Percentiles rank a stretch among this genome's conserved stretches.
Evolutionary conservation across 2,329 filamentous ascomycete genomes (phyloP).

Genomic region (Colletotrichum caudatum): DNA sequence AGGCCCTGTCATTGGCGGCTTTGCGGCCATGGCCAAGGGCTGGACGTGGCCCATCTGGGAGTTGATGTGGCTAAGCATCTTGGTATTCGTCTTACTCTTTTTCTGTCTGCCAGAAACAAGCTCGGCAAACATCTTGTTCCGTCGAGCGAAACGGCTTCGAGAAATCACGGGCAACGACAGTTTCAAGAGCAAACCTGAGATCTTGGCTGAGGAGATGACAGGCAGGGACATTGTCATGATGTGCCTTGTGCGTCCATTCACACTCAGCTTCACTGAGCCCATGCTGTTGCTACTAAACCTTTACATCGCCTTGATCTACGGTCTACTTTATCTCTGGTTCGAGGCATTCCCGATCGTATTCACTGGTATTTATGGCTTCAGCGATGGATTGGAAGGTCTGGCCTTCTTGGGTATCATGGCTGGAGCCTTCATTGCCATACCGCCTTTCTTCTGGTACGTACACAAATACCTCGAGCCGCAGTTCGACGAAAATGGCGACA

Average conservation of each 20-base stretch:
- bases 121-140: slow-evolving; percentile 43
- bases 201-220: slow-evolving; percentile 38
- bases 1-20: slow-evolving; percentile 31
- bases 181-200: slow-evolving; percentile 22
- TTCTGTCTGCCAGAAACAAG: slow-evolving; percentile 46
- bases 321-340: slow-evolving; percentile 70
- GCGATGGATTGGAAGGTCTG: slow-evolving; percentile 70
- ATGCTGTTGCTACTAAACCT: slow-evolving; percentile 51
- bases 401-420: slow-evolving; percentile 69
- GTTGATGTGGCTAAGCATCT: slow-evolving; percentile 43
- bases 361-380: slow-evolving; percentile 52
- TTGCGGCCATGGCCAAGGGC: slow-evolving; percentile 32
- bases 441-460: slow-evolving; percentile 43
- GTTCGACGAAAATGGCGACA: slow-evolving; percentile 39
- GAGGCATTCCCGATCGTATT: slow-evolving; percentile 66
- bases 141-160: slow-evolving; percentile 42
- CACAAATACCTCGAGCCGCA: slow-evolving; percentile 40
- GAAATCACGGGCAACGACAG: slow-evolving; percentile 38
- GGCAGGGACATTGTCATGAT: slow-evolving; percentile 42
- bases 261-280: slow-evolving; percentile 52
- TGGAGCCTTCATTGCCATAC: slow-evolving; percentile 68
- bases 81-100: slow-evolving; percentile 43
- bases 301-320: slow-evolving; percentile 60
- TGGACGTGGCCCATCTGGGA: slow-evolving; percentile 47
- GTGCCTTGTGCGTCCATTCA: slow-evolving; percentile 47